Evolutionary conservation across 192 early-diverging fungal species (phyloP), one percentile per base, ranked within the genome.

Genomic region (Gonapodya sp.): DNA sequence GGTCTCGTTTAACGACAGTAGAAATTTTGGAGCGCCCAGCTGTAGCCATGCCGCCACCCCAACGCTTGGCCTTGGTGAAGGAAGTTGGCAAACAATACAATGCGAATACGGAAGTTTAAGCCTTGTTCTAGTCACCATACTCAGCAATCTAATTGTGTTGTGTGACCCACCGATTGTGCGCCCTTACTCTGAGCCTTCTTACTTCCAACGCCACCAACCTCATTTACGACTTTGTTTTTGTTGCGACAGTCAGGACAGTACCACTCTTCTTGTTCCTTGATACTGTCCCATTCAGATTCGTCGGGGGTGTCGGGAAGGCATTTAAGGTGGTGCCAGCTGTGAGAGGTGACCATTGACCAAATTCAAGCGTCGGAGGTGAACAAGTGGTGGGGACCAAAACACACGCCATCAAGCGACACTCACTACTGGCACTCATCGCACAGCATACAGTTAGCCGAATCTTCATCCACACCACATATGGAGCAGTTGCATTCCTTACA

Each of bases 1-100:
- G 88, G 34, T 84, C 79, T 16, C 82, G 84, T 2, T 79, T 36
- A 0, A 91, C 90, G 78, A 87, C 83, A 0, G 81, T 85, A 35
- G 84, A 86, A 0, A 64, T 24, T 64, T 64, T 64, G 46, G 46
- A 64, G 8, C 46, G 46, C 46, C 46, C 46, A 16, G 24, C 46
- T 8, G 8, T 64, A 24, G 46, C 46, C 46, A 64, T 64, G 46
- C 46, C 46, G 8, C 46, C 46, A 24, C 46, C 46, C 46, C 46
- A 64, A 24, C 46, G 46, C 8, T 24, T 8, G 46, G 8, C 46
- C 46, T 64, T 16, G 46, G 46, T 8, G 46, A 64, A 64, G 46
- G 46, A 24, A 24, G 46, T 64, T 16, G 8, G 46, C 8, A 64
- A 16, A 24, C 8, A 64, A 64, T 64, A n/a, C n/a, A n/a, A n/a